Conservation (phyloP, 2,329 filamentous ascomycete genomes). For the Juglanconis sp. region DNA sequence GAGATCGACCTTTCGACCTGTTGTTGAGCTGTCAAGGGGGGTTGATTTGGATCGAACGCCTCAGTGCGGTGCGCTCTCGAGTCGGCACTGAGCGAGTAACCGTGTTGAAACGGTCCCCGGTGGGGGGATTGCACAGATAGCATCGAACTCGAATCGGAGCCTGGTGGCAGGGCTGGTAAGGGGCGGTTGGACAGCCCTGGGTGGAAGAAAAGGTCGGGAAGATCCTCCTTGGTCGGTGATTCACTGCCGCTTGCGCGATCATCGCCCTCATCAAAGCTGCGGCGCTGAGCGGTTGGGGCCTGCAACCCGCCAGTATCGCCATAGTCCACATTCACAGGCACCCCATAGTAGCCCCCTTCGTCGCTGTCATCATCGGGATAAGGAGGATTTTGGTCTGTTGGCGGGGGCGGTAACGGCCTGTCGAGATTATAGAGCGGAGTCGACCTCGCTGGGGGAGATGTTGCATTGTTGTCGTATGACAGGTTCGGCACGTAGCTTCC, state of each 20-base stretch:
- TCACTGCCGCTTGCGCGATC: constrained; percentile 66
- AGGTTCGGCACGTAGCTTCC: constrained; percentile 63
- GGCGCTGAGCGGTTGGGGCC: constrained; percentile 66
- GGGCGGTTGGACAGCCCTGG: constrained; percentile 69
- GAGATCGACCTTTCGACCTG: constrained; percentile 73
- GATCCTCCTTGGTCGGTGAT: constrained; percentile 67
- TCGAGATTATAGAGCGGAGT: constrained; percentile 21
- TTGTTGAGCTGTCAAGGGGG: constrained; percentile 36
- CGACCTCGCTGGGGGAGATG: constrained; percentile 35
- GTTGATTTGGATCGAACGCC: constrained; percentile 45
- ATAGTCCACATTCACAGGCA: constrained; percentile 71
- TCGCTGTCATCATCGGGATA: constrained; percentile 45
- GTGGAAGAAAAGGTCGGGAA: constrained; percentile 91
- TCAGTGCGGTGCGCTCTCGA: constrained; percentile 39
- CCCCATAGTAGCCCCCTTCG: constrained; percentile 10
- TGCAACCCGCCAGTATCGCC: constrained; percentile 87
- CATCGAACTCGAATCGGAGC: constrained; percentile 58
- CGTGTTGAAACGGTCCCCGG: constrained; percentile 46
- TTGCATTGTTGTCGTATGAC: constrained; percentile 47
- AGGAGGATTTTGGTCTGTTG: constrained; percentile 30
- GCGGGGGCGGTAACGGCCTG: constrained; percentile 28
- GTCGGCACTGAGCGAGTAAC: constrained; percentile 47
- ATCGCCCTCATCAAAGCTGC: constrained; percentile 92
- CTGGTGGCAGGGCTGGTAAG: constrained; percentile 60
- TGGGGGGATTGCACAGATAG: constrained; percentile 44